A percentile compares a stretch with the other conserved stretches of the same genome.
phyloP scores from a whole-genome alignment of 345 rosid genomes.

The Eutrema heterophyllum region DNA sequence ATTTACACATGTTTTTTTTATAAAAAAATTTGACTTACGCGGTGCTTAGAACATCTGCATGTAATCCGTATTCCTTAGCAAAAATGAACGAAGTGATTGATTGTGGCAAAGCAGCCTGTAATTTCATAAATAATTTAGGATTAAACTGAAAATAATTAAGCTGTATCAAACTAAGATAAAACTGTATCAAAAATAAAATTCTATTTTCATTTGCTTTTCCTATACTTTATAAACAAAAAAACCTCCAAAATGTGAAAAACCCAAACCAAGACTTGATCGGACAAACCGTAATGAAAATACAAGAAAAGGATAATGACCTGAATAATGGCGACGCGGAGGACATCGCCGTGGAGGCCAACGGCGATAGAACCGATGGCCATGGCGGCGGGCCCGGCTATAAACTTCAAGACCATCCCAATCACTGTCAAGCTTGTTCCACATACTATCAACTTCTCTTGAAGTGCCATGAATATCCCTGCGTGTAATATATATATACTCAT shows the following conservation, averaged over 20 bases:
- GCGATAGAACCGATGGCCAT: slow-evolving; percentile 68
- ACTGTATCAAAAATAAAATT: background rate
- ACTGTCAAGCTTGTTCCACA: slow-evolving; percentile 56
- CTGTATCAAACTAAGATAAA: background rate
- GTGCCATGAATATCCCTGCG: slow-evolving; percentile 87
- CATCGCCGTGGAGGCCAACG: slow-evolving; percentile 62
- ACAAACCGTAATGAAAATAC: background rate
- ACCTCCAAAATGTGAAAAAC: background rate
- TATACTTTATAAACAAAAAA: background rate
- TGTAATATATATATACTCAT: background rate
- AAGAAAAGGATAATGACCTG: slow-evolving; percentile 40
- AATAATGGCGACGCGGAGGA: slow-evolving; percentile 63
- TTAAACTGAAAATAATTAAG: background rate
- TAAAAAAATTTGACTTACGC: slow-evolving; percentile 77
- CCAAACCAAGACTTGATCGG: background rate
- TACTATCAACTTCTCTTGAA: slow-evolving; percentile 63
- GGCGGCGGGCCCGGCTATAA: slow-evolving; percentile 71
- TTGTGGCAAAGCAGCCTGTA: slow-evolving; percentile 77
- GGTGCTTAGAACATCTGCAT: slow-evolving; percentile 76
- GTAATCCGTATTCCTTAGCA: slow-evolving; percentile 73
- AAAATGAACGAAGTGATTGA: slow-evolving; percentile 69
- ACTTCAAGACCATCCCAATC: slow-evolving; percentile 57
- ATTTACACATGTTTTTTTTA: too few species aligned
- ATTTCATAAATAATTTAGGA: background rate
- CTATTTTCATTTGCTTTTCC: background rate